Percentiles rank a stretch among this genome's conserved stretches.
These are phyloP conservation scores for Arthrobotrys pseudoclavata DNA, from an alignment of 2,329 filamentous ascomycete genomes.

Conservation along the genomic window DNA sequence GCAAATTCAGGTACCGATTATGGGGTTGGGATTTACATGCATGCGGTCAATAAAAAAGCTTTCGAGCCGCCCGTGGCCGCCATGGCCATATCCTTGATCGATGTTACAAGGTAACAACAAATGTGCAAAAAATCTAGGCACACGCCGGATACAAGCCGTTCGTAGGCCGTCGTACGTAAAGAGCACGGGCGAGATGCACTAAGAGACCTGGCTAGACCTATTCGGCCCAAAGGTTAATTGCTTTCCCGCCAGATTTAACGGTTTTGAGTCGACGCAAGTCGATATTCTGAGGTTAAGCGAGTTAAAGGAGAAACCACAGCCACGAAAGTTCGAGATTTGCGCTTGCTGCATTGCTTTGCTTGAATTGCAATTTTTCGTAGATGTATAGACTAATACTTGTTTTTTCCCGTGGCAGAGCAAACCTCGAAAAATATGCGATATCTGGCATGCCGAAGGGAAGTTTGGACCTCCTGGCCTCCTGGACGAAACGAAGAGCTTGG, in stretches of 20 bases:
- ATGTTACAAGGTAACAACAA: slow-evolving; percentile 17
- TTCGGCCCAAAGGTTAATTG: slow-evolving; percentile 14
- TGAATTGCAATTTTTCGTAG: slow-evolving; percentile 12
- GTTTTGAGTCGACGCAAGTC: slow-evolving; percentile 7
- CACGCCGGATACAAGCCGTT: slow-evolving; percentile 18
- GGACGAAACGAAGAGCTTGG: slow-evolving; percentile 45
- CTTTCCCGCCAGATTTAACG: slow-evolving; percentile 21
- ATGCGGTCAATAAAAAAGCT: slow-evolving; percentile 20
- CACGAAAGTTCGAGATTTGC: slow-evolving; percentile 27
- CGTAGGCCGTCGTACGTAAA: slow-evolving; percentile 11
- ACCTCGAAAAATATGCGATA: slow-evolving; percentile 23
- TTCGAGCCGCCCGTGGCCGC: slow-evolving; percentile 26
- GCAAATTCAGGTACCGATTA: slow-evolving; percentile 40
- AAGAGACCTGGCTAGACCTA: slow-evolving; percentile 28
- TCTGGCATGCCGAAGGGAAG: slow-evolving; percentile 42
- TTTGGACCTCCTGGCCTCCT: slow-evolving; percentile 29
- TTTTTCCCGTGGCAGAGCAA: slow-evolving; percentile 24
- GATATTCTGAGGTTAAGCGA: slow-evolving; percentile 17
- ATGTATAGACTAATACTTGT: slow-evolving; percentile 2
- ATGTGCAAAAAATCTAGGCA: slow-evolving; percentile 14
- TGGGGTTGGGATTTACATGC: slow-evolving; percentile 16
- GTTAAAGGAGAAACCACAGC: slow-evolving; percentile 29
- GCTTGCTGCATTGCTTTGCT: background rate
- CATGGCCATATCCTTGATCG: background rate
- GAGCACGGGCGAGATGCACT: slow-evolving; percentile 41